A percentile compares a stretch with the other conserved stretches of the same genome.
Conservation (phyloP, 2,329 filamentous ascomycete species). For the Fusarium tricinctum region DNA sequence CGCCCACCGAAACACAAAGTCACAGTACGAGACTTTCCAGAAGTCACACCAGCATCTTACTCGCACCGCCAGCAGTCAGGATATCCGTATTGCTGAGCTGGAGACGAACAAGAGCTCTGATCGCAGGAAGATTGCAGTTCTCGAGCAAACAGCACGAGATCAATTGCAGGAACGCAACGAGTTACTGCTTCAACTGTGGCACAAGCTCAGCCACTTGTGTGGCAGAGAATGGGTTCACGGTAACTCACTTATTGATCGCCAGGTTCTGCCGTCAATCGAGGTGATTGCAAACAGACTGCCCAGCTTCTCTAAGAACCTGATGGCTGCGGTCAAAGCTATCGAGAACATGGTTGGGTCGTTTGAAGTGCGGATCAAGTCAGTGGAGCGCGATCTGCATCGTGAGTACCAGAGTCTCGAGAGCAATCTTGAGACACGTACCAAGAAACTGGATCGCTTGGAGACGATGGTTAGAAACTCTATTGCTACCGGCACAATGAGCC, state of each 20-base stretch:
- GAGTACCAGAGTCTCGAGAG: slow-evolving; percentile 91
- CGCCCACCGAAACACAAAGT: slow-evolving; percentile 86
- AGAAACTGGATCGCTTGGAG: slow-evolving; percentile 90
- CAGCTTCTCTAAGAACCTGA: slow-evolving; percentile 89
- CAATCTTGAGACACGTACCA: slow-evolving; percentile 81
- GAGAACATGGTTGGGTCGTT: slow-evolving; percentile 85
- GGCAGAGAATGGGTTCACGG: slow-evolving; percentile 92
- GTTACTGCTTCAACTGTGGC: slow-evolving; percentile 90
- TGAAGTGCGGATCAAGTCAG: slow-evolving; percentile 81
- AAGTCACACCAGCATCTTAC: slow-evolving; percentile 89
- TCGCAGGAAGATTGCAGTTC: slow-evolving; percentile 78
- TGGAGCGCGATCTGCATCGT: slow-evolving; percentile 92
- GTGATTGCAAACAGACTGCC: slow-evolving; percentile 87
- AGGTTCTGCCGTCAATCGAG: slow-evolving; percentile 84
- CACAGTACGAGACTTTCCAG: slow-evolving; percentile 88
- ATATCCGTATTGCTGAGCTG: slow-evolving; percentile 86
- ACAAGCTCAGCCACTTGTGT: slow-evolving; percentile 85
- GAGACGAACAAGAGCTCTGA: slow-evolving; percentile 84
- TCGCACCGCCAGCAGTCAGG: slow-evolving; percentile 87
- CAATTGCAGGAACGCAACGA: slow-evolving; percentile 92
- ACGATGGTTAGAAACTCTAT: slow-evolving; percentile 78
- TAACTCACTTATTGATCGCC: slow-evolving; percentile 89
- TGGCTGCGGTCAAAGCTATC: slow-evolving; percentile 88
- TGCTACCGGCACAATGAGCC: slow-evolving; percentile 62
- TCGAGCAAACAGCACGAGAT: slow-evolving; percentile 87